These are phyloP conservation scores for Cladosporium halotolerans DNA, from an alignment of 2,329 filamentous ascomycete species.

Conservation along the genomic window DNA sequence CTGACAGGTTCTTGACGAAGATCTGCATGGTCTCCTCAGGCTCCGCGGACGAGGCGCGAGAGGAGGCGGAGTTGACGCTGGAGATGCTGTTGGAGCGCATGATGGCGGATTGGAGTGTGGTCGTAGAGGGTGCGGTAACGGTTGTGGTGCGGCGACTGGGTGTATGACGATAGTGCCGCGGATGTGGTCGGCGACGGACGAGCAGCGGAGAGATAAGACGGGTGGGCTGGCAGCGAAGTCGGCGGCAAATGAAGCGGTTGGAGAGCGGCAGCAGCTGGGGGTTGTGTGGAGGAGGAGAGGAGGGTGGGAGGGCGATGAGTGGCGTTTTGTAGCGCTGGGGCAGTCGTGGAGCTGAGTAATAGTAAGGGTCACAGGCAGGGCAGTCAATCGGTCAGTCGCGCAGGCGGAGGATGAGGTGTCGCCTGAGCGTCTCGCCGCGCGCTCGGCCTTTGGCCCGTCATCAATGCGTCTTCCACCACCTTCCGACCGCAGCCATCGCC, in stretches of 20 bases:
- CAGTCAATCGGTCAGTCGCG: neutral
- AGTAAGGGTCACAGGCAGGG: neutral
- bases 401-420: constrained; percentile 4
- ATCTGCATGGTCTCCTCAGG: constrained; percentile 52
- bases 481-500: neutral
- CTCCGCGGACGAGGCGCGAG: constrained; percentile 36
- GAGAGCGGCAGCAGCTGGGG: constrained; percentile 6
- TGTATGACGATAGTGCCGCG: no score
- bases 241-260: neutral
- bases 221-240: no score
- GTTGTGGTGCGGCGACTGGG: neutral
- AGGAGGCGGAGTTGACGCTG: constrained; percentile 35
- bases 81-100: constrained; percentile 40
- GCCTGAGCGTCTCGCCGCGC: constrained; percentile 3
- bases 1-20: constrained; percentile 55
- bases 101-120: constrained; percentile 15
- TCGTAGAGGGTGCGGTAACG: neutral
- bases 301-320: neutral
- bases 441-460: neutral
- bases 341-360: constrained; percentile 4
- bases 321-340: constrained; percentile 1
- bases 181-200: no score
- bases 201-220: no score
- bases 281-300: neutral
- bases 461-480: neutral